Conservation (phyloP, 2,329 filamentous ascomycete species). For the Tolypocladium amazonense region DNA sequence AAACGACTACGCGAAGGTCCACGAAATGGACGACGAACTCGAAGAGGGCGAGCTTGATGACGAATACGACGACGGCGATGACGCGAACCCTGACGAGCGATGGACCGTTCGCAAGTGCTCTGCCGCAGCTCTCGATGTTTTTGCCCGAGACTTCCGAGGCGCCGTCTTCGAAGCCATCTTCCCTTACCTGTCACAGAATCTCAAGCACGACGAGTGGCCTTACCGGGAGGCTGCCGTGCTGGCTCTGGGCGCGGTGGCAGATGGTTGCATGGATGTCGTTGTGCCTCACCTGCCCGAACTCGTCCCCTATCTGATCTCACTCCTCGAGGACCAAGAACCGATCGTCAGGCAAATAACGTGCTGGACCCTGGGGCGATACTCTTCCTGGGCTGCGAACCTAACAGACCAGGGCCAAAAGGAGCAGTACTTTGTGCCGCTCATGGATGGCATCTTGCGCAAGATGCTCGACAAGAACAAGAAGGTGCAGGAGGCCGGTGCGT, state of each 20-base stretch:
- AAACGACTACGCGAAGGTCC: conserved; percentile 44
- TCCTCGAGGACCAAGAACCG: conserved; percentile 76
- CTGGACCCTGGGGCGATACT: conserved; percentile 93
- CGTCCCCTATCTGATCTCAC: conserved; percentile 78
- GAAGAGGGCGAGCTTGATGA: conserved; percentile 83
- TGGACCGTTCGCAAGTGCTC: conserved; percentile 98
- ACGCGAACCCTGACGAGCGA: conserved; percentile 74
- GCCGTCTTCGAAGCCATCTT: conserved; percentile 86
- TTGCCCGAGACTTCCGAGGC: conserved; percentile 80
- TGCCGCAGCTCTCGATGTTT: conserved; percentile 86
- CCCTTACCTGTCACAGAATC: conserved; percentile 82
- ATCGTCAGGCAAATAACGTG: conserved; percentile 95
- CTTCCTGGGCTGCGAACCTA: conserved; percentile 77
- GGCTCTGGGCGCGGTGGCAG: conserved; percentile 86
- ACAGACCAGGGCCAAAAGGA: conserved; percentile 55
- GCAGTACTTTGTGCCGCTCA: conserved; percentile 85
- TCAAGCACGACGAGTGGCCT: conserved; percentile 83
- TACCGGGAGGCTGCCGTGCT: conserved; percentile 90
- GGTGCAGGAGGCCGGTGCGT: conserved; percentile 92
- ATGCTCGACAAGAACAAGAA: conserved; percentile 98
- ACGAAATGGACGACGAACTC: conserved; percentile 58
- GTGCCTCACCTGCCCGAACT: conserved; percentile 84
- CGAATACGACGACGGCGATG: conserved; percentile 63
- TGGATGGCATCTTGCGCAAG: conserved; percentile 87
- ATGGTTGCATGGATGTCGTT: conserved; percentile 85